Evolutionary conservation across 1,284 basidiomycete genomes (phyloP).

Genomic region (Fistulinella cinereoalba): DNA sequence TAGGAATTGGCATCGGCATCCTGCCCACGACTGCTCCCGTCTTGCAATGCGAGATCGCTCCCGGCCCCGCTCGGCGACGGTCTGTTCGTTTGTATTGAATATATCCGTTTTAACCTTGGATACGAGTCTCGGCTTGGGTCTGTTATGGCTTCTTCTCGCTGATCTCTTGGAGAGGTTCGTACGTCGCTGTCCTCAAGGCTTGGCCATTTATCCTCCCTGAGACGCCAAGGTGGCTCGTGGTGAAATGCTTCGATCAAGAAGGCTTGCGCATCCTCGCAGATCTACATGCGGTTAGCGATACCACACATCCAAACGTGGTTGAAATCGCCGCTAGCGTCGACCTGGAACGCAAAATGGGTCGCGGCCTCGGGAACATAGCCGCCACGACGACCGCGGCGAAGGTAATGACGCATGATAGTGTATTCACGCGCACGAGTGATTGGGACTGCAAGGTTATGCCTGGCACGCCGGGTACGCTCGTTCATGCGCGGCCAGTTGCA

Average conservation of each 20-base stretch:
- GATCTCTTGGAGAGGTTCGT: constrained; percentile 54
- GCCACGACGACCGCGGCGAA: no score
- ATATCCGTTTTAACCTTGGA: constrained; percentile 49
- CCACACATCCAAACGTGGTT: constrained; percentile 38
- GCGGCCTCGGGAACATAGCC: no score
- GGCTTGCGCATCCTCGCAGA: constrained; percentile 47
- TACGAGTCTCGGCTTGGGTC: constrained; percentile 51
- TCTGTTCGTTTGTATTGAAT: constrained; percentile 51
- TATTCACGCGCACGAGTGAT: no score
- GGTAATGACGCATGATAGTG: no score
- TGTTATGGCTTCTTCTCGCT: constrained; percentile 53
- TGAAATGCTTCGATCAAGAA: constrained; percentile 47
- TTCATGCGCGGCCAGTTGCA: no score
- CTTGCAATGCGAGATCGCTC: constrained; percentile 55
- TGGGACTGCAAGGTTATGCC: no score
- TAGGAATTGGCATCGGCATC: constrained; percentile 45
- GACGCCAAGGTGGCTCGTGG: constrained; percentile 53
- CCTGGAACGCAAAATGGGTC: constrained; percentile 40
- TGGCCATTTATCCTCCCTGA: constrained; percentile 52
- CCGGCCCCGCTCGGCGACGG: constrained; percentile 50
- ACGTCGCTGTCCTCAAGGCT: constrained; percentile 43
- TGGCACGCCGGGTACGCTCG: no score
- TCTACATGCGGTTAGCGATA: constrained; percentile 46
- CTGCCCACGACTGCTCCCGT: constrained; percentile 54
- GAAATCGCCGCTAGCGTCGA: constrained; percentile 44